Evolutionary conservation across 2,329 filamentous ascomycete species (phyloP).

Genomic region (Aspergillus sp.): DNA sequence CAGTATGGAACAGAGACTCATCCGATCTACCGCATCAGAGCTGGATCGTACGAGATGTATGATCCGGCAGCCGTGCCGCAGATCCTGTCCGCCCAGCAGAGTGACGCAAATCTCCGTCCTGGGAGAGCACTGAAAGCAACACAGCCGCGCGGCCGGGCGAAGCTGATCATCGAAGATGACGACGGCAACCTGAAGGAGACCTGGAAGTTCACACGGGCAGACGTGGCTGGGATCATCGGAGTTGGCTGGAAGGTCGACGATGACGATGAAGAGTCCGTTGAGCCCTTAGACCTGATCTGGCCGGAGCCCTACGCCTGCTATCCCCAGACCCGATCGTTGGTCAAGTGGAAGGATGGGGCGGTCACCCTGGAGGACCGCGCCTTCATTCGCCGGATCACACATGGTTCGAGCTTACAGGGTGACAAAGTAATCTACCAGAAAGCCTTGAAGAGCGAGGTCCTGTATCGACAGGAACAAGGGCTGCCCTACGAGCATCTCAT

Average conservation of each 20-base stretch:
- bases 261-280: constrained; percentile 3
- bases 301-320: background rate
- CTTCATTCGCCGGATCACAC: background rate
- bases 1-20: constrained; percentile 1
- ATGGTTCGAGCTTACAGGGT: background rate
- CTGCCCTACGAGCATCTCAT: background rate
- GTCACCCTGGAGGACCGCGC: background rate
- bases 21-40: constrained; percentile 5
- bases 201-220: constrained; percentile 2
- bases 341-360: background rate
- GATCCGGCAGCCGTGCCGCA: background rate
- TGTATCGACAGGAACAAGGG: background rate
- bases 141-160: constrained; percentile 1
- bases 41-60: constrained; percentile 3
- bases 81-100: background rate
- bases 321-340: background rate
- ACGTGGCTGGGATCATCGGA: constrained; percentile 5
- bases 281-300: background rate
- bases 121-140: background rate
- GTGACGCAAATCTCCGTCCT: background rate
- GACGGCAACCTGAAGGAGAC: background rate
- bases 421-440: background rate
- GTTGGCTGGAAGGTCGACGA: constrained; percentile 8
- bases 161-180: background rate
- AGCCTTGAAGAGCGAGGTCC: background rate